Evolutionary conservation across 305 asterid species (phyloP).

Genomic region (Solanum aculeatissimum): DNA sequence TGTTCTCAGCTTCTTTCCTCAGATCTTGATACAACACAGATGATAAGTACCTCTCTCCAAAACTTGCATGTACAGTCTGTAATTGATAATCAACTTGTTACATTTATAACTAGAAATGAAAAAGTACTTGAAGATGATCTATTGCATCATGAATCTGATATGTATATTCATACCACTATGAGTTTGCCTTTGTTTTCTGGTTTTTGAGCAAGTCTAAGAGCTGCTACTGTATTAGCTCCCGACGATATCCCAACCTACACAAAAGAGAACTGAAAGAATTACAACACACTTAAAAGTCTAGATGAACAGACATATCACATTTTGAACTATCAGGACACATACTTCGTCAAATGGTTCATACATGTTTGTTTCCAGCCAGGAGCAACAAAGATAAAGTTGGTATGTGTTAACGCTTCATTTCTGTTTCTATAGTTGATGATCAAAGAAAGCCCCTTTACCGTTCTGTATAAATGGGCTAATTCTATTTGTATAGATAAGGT

Average conservation of each 20-base stretch:
- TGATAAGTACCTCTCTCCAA: slow-evolving; percentile 80
- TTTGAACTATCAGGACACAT: slow-evolving; percentile 1
- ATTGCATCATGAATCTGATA: background rate
- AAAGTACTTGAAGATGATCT: background rate
- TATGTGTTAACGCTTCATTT: background rate
- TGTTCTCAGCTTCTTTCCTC: slow-evolving; percentile 70
- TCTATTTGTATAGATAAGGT: background rate
- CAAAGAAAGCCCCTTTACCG: background rate
- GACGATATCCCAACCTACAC: slow-evolving; percentile 90
- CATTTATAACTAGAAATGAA: background rate
- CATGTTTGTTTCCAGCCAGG: slow-evolving; percentile 9
- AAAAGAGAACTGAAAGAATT: too few relatives aligned
- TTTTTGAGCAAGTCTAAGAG: slow-evolving; percentile 62
- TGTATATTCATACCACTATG: slow-evolving; percentile 55
- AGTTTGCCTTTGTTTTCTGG: slow-evolving; percentile 96
- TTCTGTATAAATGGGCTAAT: background rate
- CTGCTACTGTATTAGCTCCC: slow-evolving; percentile 94
- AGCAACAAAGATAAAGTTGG: slow-evolving; percentile 10
- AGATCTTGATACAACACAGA: slow-evolving; percentile 74
- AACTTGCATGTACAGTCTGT: slow-evolving; percentile 85
- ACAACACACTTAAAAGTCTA: too few relatives aligned
- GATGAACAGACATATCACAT: too few relatives aligned
- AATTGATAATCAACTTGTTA: background rate
- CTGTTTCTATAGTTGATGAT: background rate
- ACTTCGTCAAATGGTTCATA: slow-evolving; percentile 7